These are phyloP conservation scores for Penicillium riverlandense DNA, from an alignment of 495 filamentous ascomycete genomes.

Conservation along the genomic window DNA sequence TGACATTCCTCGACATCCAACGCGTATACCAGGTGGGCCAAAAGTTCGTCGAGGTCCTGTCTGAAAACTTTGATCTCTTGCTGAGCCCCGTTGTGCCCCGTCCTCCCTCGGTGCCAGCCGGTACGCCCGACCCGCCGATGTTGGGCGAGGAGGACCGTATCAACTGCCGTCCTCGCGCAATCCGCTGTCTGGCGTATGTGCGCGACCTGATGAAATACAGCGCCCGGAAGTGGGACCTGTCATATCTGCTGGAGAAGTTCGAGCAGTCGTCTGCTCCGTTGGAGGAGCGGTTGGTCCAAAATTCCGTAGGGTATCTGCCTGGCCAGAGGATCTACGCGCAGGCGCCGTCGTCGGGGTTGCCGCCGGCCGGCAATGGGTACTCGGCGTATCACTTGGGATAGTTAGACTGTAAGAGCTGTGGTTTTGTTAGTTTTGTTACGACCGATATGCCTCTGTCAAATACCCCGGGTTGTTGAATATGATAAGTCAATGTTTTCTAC, in stretches of 20 bases:
- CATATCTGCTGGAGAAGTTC: conserved; percentile 22
- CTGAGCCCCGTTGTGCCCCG: conserved; percentile 24
- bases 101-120: conserved; percentile 25
- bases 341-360: conserved; percentile 8
- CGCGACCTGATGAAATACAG: conserved; percentile 27
- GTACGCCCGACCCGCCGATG: conserved; percentile 28
- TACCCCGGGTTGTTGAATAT: too few relatives aligned
- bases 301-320: conserved; percentile 7
- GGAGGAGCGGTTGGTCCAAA: conserved; percentile 6
- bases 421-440: too few relatives aligned
- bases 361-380: conserved; percentile 21
- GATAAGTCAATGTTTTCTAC: too few relatives aligned
- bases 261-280: conserved; percentile 18
- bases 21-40: conserved; percentile 30
- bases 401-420: not conserved
- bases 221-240: conserved; percentile 28
- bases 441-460: too few relatives aligned
- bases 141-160: conserved; percentile 29
- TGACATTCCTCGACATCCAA: conserved; percentile 35
- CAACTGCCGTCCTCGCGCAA: conserved; percentile 28
- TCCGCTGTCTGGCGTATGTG: conserved; percentile 26
- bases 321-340: conserved; percentile 4
- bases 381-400: conserved; percentile 12
- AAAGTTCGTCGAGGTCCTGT: conserved; percentile 24
- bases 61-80: conserved; percentile 27